Evolutionary conservation across 2,329 filamentous ascomycete species (phyloP).

Genomic region (Herpotrichia juniperi): DNA sequence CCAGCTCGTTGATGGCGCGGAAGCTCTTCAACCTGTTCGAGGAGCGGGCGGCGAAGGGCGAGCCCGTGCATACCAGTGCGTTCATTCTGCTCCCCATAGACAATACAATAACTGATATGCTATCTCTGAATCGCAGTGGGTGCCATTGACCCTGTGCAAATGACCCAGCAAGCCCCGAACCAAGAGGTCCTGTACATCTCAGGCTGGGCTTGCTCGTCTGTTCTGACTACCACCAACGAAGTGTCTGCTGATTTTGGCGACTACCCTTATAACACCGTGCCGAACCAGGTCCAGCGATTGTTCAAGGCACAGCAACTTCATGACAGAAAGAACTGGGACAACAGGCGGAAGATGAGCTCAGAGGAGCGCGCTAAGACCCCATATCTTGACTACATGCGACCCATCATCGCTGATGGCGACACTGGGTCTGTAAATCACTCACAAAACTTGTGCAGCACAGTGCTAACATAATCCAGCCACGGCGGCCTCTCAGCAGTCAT

Average conservation of each 20-base stretch:
- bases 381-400: conserved; percentile 90
- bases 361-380: conserved; percentile 76
- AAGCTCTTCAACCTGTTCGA: conserved; percentile 92
- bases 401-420: conserved; percentile 95
- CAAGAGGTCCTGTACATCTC: conserved; percentile 97
- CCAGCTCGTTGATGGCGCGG: conserved; percentile 91
- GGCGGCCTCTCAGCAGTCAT: conserved; percentile 91
- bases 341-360: conserved; percentile 75
- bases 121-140: conserved; percentile 69
- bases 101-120: conserved; percentile 35
- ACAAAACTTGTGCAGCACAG: background rate
- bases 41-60: conserved; percentile 75
- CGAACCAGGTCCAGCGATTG: conserved; percentile 94
- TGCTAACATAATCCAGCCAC: conserved; percentile 60
- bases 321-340: conserved; percentile 93
- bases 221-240: conserved; percentile 93
- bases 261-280: conserved; percentile 98
- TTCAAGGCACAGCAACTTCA: conserved; percentile 98
- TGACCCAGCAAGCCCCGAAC: conserved; percentile 96
- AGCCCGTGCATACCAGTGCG: conserved; percentile 92
- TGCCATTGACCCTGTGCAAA: conserved; percentile 97
- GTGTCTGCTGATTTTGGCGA: conserved; percentile 98
- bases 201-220: conserved; percentile 95
- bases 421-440: conserved; percentile 64
- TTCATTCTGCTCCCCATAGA: conserved; percentile 27